phyloP scores from a whole-genome alignment of 176 grass and related monocot species.

The Pontederia paniculata region DNA sequence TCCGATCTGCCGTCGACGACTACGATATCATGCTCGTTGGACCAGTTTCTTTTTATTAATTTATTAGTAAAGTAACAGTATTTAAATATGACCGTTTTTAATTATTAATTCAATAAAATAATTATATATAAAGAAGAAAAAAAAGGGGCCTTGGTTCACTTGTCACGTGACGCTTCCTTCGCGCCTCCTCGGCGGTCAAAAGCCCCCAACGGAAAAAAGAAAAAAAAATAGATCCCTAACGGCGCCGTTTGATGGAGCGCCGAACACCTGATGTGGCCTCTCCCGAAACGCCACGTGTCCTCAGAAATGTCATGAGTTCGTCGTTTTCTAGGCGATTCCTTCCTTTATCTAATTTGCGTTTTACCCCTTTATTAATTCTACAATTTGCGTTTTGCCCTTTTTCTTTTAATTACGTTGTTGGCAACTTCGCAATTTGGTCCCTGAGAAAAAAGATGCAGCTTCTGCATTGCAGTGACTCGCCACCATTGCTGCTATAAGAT shows the following conservation, averaged over 20 bases:
- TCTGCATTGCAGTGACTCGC: no score
- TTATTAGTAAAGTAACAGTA: no score
- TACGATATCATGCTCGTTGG: no score
- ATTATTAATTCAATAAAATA: no score
- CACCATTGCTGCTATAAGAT: not conserved
- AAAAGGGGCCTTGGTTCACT: not conserved
- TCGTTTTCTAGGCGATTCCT: not conserved
- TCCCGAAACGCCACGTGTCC: not conserved
- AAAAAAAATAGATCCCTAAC: constrained; percentile 1
- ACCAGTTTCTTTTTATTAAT: no score
- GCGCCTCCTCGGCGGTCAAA: constrained; percentile 16
- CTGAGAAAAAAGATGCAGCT: no score
- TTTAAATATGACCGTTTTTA: no score
- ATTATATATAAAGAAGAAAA: not conserved
- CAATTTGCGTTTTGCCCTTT: no score
- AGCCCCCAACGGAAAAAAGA: not conserved
- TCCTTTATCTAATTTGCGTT: not conserved
- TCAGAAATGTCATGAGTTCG: no score
- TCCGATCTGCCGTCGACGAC: no score
- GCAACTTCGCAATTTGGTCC: no score
- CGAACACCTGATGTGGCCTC: not conserved
- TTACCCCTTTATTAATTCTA: not conserved
- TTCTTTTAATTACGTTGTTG: no score
- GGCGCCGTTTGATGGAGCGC: constrained; percentile 14
- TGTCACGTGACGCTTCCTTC: constrained; percentile 21